Percentiles rank a stretch among this genome's conserved stretches.
These are phyloP conservation scores for Exophiala phaeomuriformis DNA, from an alignment of 2,329 filamentous ascomycete genomes.

Conservation along the genomic window DNA sequence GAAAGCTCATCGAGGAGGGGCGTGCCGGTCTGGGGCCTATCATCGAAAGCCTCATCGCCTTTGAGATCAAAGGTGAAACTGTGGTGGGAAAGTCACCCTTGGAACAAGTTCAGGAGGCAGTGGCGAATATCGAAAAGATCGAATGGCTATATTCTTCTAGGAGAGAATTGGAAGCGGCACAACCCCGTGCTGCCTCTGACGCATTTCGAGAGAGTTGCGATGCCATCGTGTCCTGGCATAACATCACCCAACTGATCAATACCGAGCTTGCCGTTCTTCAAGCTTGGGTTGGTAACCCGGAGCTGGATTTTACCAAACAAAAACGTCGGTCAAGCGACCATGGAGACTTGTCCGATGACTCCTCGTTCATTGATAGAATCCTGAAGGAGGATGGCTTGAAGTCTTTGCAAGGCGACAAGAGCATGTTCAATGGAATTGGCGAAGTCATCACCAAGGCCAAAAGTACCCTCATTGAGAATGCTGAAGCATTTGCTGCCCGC, in stretches of 20 bases:
- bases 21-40: slow-evolving; percentile 63
- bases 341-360: slow-evolving; percentile 75
- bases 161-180: slow-evolving; percentile 62
- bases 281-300: slow-evolving; percentile 94
- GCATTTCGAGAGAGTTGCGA: slow-evolving; percentile 77
- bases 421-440: slow-evolving; percentile 77
- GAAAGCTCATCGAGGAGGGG: slow-evolving; percentile 79
- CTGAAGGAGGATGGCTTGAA: slow-evolving; percentile 93
- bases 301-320: slow-evolving; percentile 79
- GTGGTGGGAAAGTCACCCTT: slow-evolving; percentile 82
- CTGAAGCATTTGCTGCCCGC: slow-evolving; percentile 73
- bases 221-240: slow-evolving; percentile 90
- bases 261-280: slow-evolving; percentile 85
- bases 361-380: slow-evolving; percentile 86
- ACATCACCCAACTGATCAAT: slow-evolving; percentile 92
- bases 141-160: slow-evolving; percentile 80
- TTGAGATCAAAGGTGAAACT: slow-evolving; percentile 87
- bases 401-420: slow-evolving; percentile 73
- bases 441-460: slow-evolving; percentile 91
- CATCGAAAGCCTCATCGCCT: slow-evolving; percentile 83
- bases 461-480: slow-evolving; percentile 78
- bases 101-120: slow-evolving; percentile 82
- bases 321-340: slow-evolving; percentile 61
- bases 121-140: slow-evolving; percentile 82
- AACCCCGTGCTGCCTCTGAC: slow-evolving; percentile 68